Evolutionary conservation across 352 stramenopile genomes (phyloP), one percentile per base, ranked within the genome.

Genomic region (Pythium scleroteichum): DNA sequence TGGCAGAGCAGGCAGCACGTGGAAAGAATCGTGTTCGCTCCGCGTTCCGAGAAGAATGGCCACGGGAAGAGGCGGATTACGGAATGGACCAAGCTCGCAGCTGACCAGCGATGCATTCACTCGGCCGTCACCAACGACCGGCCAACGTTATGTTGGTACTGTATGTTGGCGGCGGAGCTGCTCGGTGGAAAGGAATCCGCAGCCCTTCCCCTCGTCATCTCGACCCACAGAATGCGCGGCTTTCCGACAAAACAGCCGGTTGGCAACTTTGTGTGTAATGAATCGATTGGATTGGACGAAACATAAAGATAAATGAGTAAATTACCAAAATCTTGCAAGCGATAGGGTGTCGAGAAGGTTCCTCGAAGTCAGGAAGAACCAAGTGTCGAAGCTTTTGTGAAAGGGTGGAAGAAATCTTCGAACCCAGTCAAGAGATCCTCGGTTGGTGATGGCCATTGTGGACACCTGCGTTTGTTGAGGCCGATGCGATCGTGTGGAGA

Each of bases 11-110:
- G 23, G 46, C 12, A 24, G 23, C 0, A n/a, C n/a, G 47, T 39
- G 56, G 50, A 55, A 47, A 58, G 53, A 67, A 58, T 9, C 41
- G 47, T 20, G 61, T 68, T 68, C 61, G 47, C 22, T 6, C 40
- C 38, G 53, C 47, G 53, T 68, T 62, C 61, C 46, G 22, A 17
- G 48, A 59, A 59, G 22, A 4, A 17, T 20, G 3, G 29, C 29
- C 54, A 23, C 10, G 8, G 33, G 22, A 20, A 16, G 45, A 19
- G 7, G 47, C 47, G 4, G 17, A 26, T 53, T 53, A 24, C 23
- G 17, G 46, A 53, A 53, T 53, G 46, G 26, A 8, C 17, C 19
- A 17, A 35, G 29, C 5, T 5, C 29, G 29, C 29, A 35, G 29
- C 29, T 35, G 29, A 35, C 29, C 29, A 10, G 5, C 29, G 29